Evolutionary conservation across 2,329 filamentous ascomycete genomes (phyloP).

Genomic region (Xenosphaeropsis pyriputrescens): DNA sequence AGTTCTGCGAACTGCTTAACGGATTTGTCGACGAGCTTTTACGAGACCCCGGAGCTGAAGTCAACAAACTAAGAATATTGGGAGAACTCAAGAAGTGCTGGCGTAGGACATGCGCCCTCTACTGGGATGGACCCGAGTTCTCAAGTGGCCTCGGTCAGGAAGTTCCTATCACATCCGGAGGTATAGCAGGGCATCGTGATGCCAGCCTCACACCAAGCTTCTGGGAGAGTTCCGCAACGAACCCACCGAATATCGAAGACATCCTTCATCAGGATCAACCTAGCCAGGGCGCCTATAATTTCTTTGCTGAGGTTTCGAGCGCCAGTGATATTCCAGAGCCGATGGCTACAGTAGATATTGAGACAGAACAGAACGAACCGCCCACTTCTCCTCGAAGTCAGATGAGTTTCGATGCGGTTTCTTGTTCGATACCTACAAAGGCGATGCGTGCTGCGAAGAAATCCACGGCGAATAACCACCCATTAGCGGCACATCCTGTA

Average conservation of each 20-base stretch:
- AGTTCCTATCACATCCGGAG: slow-evolving; percentile 60
- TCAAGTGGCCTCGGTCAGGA: slow-evolving; percentile 45
- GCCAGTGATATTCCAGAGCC: slow-evolving; percentile 31
- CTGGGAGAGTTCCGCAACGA: slow-evolving; percentile 28
- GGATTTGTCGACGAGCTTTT: slow-evolving; percentile 41
- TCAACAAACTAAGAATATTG: slow-evolving; percentile 61
- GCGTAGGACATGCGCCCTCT: slow-evolving; percentile 77
- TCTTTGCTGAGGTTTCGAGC: slow-evolving; percentile 30
- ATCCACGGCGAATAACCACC: slow-evolving; percentile 13
- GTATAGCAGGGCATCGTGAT: slow-evolving; percentile 47
- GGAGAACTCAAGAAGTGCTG: slow-evolving; percentile 94
- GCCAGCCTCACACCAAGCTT: slow-evolving; percentile 37
- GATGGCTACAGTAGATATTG: slow-evolving; percentile 9
- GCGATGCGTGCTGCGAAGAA: slow-evolving; percentile 22
- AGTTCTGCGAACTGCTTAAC: slow-evolving; percentile 75
- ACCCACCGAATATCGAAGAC: slow-evolving; percentile 28
- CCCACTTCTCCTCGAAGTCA: slow-evolving; percentile 40
- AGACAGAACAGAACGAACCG: slow-evolving; percentile 9
- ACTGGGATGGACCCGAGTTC: slow-evolving; percentile 68
- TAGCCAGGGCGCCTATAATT: slow-evolving; percentile 19
- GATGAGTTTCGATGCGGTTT: slow-evolving; percentile 44
- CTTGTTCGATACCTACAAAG: slow-evolving; percentile 48
- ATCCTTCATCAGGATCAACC: slow-evolving; percentile 19
- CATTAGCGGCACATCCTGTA: slow-evolving; percentile 38
- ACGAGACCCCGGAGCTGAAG: slow-evolving; percentile 18